Evolutionary conservation across 768 basidiomycete species (phyloP).

Genomic region (Mycena capillaripes): DNA sequence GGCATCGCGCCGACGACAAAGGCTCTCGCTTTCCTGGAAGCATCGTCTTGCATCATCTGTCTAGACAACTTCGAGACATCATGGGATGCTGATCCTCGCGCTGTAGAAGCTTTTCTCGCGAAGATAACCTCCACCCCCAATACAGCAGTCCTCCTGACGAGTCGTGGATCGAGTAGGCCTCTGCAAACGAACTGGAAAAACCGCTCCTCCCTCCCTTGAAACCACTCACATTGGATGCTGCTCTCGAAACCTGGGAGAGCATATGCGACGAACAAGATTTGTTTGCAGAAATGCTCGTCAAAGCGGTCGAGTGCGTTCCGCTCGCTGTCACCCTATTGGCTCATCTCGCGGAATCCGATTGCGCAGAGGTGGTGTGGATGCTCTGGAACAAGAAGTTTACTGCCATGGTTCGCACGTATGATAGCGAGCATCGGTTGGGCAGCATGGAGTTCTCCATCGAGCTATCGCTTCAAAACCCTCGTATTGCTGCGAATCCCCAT

Average conservation of each 20-base stretch:
- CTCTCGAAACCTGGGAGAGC: neutral
- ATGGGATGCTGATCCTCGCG: neutral
- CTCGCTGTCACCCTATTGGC: neutral
- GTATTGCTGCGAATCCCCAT: neutral
- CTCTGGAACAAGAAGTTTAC: neutral
- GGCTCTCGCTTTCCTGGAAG: neutral
- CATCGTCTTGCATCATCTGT: neutral
- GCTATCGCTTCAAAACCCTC: neutral
- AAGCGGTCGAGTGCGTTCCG: neutral
- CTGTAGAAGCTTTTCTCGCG: neutral
- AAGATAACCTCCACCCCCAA: neutral
- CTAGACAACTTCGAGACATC: neutral
- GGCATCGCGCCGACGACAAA: neutral
- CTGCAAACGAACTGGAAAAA: neutral
- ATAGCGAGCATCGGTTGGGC: neutral
- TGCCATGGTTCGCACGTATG: neutral
- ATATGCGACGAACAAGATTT: neutral
- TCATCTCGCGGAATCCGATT: neutral
- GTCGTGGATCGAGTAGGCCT: neutral
- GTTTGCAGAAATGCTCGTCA: neutral
- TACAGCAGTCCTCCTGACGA: neutral
- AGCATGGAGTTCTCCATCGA: neutral
- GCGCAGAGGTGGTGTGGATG: neutral
- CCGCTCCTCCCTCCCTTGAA: neutral
- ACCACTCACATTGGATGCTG: neutral